Evolutionary conservation across 768 basidiomycete species (phyloP), one percentile per base, ranked within the genome.

Genomic region (Trametes villosa): DNA sequence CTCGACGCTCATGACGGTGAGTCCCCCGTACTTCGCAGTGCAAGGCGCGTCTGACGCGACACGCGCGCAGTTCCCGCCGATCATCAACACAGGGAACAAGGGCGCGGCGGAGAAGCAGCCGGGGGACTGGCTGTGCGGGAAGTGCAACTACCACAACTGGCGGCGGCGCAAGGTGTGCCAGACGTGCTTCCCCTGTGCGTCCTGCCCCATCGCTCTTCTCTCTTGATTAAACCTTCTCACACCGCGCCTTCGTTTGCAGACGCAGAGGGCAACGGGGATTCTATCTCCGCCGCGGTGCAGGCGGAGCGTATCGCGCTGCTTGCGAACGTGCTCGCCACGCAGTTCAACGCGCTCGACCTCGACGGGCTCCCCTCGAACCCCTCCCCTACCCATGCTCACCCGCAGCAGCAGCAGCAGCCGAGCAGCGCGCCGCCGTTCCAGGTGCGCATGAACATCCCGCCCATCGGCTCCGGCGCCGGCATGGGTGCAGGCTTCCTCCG

Each of bases 61-160:
- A 26, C 45, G 52, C 46, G 30, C 11, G 31, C 71, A 89, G 86
- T 90, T 89, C 64, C 92, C 92, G 24, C 92, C 92, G 57, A 94
- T 94, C 67, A 77, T 94, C 64, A 94, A 94, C 71, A 94, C 92
- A 0, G 92, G 92, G 1, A 94, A 94, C 73, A 83, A 88, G 57
- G 92, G 92, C 26, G 92, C 92, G 9, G 94, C 94, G 54, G 89
- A 91, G 65, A 90, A 92, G 75, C 88, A 79, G 69, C 85, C 86
- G 41, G 72, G 71, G 52, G 68, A 74, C 60, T 74, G 73, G 92
- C 81, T 91, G 57, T 94, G 92, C 74, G 78, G 80, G 64, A 91
- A 89, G 71, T 94, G 92, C 73, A 89, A 89, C 69, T 94, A 94
- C 75, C 74, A 92, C 65, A 94, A 94, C 71, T 94, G 92, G 92